A percentile compares a stretch with the other conserved stretches of the same genome.
These are phyloP conservation scores for Dalbergia cultrata DNA, from an alignment of 306 rosid species.

Conservation along the genomic window DNA sequence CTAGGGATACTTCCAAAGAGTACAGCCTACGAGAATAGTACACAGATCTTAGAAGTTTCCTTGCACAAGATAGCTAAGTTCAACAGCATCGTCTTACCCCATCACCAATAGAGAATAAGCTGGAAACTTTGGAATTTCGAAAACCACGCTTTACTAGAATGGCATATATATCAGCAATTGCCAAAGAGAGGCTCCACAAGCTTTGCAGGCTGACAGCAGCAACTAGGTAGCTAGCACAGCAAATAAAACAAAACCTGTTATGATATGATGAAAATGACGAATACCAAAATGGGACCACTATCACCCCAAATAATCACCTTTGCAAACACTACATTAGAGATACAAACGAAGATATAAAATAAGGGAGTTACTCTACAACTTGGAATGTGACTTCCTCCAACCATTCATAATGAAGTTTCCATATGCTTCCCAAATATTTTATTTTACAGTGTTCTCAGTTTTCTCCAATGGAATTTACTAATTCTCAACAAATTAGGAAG, in stretches of 20 bases:
- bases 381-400: not conserved
- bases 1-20: not conserved
- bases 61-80: conserved; percentile 31
- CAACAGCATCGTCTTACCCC: conserved; percentile 56
- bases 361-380: not conserved
- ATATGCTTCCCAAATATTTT: not conserved
- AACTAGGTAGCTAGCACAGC: conserved; percentile 62
- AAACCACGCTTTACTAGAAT: conserved; percentile 66
- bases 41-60: conserved; percentile 1
- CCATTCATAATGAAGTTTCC: conserved; percentile 1
- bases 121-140: conserved; percentile 55
- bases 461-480: not conserved
- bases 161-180: conserved; percentile 63
- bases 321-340: conserved; percentile 7
- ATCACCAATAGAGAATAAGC: conserved; percentile 69
- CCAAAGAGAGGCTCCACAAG: conserved; percentile 69
- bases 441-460: not conserved
- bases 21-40: conserved; percentile 5
- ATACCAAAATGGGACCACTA: conserved; percentile 12
- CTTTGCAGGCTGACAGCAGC: conserved; percentile 70
- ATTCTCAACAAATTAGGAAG: not conserved
- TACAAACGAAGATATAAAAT: conserved; percentile 13
- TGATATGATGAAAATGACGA: not conserved
- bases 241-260: conserved; percentile 51
- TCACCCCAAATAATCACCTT: conserved; percentile 27